Evolutionary conservation across 768 basidiomycete genomes (phyloP).

Genomic region (Macrocybe gigantea): DNA sequence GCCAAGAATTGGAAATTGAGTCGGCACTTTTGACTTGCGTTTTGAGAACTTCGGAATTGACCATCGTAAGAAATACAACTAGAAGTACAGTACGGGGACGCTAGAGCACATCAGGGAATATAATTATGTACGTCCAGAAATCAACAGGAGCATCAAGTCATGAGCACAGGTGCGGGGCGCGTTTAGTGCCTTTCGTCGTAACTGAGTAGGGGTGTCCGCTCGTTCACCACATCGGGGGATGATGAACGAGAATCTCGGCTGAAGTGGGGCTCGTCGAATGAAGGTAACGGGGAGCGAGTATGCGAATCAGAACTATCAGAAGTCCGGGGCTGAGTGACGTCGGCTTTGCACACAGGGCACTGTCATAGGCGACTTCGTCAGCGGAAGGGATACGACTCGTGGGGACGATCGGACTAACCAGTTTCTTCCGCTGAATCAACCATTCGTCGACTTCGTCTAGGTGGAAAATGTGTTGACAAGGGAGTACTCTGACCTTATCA

Average conservation of each 20-base stretch:
- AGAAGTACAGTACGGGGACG: no score
- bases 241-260: no score
- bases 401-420: slow-evolving; percentile 44
- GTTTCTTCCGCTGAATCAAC: slow-evolving; percentile 88
- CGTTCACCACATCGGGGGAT: neutral
- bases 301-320: slow-evolving; percentile 1
- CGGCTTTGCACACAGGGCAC: slow-evolving; percentile 92
- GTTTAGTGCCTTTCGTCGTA: neutral
- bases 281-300: neutral
- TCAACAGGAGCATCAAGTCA: neutral
- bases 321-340: slow-evolving; percentile 64
- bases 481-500: slow-evolving; percentile 85
- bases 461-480: slow-evolving; percentile 95
- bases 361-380: slow-evolving; percentile 22
- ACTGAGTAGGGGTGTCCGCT: slow-evolving; percentile 2
- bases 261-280: neutral
- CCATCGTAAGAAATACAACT: no score
- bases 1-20: no score
- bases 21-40: no score
- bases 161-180: neutral
- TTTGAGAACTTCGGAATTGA: no score
- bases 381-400: slow-evolving; percentile 1
- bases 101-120: neutral
- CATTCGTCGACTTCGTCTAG: slow-evolving; percentile 87
- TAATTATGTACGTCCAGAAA: neutral